phyloP scores from a whole-genome alignment of 2,329 filamentous ascomycete species.

The Cladosporium colombiae region DNA sequence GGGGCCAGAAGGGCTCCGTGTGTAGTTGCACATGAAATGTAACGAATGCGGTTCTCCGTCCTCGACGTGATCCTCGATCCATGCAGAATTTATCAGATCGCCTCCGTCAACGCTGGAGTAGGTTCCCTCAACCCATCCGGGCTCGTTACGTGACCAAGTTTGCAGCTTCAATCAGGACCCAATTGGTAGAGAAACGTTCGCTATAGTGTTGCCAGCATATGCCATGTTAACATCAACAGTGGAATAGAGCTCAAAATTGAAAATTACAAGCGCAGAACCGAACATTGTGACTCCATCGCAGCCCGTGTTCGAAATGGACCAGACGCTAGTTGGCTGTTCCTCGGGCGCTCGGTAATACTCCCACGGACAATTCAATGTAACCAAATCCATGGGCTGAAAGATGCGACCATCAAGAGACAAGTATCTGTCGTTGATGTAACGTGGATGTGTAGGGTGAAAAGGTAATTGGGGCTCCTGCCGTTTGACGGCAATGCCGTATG shows the following conservation, averaged over 20 bases:
- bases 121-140: background rate
- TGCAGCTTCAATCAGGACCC: background rate
- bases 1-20: background rate
- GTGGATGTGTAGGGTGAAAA: background rate
- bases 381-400: background rate
- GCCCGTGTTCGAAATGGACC: background rate
- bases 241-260: background rate
- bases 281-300: background rate
- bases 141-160: background rate
- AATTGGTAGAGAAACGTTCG: background rate
- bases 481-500: background rate
- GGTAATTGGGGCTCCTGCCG: background rate
- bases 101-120: background rate
- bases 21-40: background rate
- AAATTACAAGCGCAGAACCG: background rate
- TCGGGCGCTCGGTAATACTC: background rate
- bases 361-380: background rate
- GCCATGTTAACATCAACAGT: background rate
- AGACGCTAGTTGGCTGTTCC: background rate
- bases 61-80: background rate
- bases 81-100: background rate
- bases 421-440: background rate
- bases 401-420: background rate
- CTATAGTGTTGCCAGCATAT: background rate
- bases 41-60: background rate